Conservation (phyloP, 176 grass and related monocot species). For the Phragmites australis region DNA sequence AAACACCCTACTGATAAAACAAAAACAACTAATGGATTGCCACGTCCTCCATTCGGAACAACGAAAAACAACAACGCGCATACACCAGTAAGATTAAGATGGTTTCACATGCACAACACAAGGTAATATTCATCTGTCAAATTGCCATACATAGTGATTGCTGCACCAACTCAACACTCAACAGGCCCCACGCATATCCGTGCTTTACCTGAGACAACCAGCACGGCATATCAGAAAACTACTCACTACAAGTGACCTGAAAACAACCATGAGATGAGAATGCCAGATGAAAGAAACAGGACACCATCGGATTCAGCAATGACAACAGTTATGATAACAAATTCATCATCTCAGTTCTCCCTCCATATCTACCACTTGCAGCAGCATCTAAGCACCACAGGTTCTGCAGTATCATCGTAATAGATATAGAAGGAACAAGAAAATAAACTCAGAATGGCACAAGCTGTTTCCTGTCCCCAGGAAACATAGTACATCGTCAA, state of each 20-base stretch:
- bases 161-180: background rate
- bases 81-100: too few relatives aligned
- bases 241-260: too few relatives aligned
- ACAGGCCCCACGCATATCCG: too few relatives aligned
- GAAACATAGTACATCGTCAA: slow-evolving; percentile 27
- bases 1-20: too few relatives aligned
- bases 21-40: too few relatives aligned
- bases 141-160: too few relatives aligned
- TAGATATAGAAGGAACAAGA: background rate
- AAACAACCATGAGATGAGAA: too few relatives aligned
- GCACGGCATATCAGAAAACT: too few relatives aligned
- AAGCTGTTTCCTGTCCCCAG: slow-evolving; percentile 8
- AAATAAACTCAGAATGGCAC: slow-evolving; percentile 12
- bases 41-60: too few relatives aligned
- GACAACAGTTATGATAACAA: slow-evolving; percentile 3
- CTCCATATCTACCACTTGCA: slow-evolving; percentile 4
- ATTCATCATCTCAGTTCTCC: background rate
- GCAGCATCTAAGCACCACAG: background rate
- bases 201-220: too few relatives aligned
- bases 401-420: background rate
- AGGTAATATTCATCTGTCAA: too few relatives aligned
- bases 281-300: background rate
- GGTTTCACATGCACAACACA: background rate
- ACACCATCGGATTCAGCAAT: background rate
- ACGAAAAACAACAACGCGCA: too few relatives aligned